Conservation (phyloP, 1,284 basidiomycete genomes). For the Lignosus rhinocerotis region DNA sequence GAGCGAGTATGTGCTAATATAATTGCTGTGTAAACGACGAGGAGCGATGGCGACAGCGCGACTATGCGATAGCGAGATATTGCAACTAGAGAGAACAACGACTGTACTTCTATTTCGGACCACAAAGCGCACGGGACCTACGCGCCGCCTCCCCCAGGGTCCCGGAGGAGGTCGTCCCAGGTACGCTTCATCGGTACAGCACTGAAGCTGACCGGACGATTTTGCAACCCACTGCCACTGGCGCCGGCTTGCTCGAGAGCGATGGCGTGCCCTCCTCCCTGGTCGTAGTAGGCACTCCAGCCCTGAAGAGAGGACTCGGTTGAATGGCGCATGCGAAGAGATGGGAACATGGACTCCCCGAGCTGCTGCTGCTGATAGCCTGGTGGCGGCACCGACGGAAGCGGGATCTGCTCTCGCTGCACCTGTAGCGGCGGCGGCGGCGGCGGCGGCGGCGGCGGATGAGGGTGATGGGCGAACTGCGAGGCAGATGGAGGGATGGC, state of each 20-base stretch:
- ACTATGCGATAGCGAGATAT: conserved; percentile 4
- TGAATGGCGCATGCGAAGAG: conserved; percentile 8
- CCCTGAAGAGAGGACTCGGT: conserved; percentile 20
- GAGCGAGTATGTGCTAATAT: neutral
- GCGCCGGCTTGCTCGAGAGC: too few relatives aligned
- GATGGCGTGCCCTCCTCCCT: neutral
- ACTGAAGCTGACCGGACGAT: neutral
- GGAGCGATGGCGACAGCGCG: neutral
- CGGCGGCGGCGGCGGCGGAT: conserved; percentile 1
- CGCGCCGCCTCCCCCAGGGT: conserved; percentile 14
- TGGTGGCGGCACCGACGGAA: neutral
- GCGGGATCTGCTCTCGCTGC: neutral
- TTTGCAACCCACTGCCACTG: neutral
- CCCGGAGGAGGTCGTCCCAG: conserved; percentile 15
- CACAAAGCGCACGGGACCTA: neutral
- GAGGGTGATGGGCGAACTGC: neutral
- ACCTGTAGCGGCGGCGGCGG: neutral
- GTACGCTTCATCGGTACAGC: conserved; percentile 15
- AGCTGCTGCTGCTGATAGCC: neutral
- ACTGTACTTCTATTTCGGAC: neutral
- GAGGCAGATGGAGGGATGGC: neutral
- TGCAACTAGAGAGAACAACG: neutral
- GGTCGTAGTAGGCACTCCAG: conserved; percentile 17
- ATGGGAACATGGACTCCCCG: neutral
- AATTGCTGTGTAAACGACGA: neutral